Percentiles rank a stretch among this genome's conserved stretches.
Conservation (phyloP, 306 rosid species). For the Quercus variabilis region DNA sequence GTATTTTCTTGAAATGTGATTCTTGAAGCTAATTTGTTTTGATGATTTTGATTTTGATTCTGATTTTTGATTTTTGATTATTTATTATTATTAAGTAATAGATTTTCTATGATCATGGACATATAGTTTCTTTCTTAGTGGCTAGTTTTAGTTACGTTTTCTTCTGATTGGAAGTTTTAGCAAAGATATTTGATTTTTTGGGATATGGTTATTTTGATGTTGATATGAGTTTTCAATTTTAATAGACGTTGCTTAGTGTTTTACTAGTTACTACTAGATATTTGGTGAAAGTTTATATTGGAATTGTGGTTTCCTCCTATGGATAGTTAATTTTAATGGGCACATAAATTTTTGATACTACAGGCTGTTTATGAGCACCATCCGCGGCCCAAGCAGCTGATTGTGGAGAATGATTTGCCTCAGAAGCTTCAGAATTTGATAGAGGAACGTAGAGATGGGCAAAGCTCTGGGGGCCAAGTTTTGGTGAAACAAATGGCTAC, state of each 20-base stretch:
- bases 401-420: conserved; percentile 96
- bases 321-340: background rate
- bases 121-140: no score
- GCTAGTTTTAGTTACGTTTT: background rate
- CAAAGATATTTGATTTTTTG: background rate
- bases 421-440: conserved; percentile 90
- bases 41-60: no score
- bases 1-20: no score
- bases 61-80: no score
- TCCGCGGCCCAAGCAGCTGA: conserved; percentile 96
- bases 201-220: conserved; percentile 13
- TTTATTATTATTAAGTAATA: no score
- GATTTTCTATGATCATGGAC: no score
- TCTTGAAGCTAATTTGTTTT: no score
- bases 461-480: conserved; percentile 77
- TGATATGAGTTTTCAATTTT: background rate
- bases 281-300: background rate
- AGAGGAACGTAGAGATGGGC: conserved; percentile 96
- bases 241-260: background rate
- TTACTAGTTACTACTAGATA: background rate
- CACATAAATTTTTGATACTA: conserved; percentile 7
- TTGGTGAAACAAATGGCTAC: conserved; percentile 99
- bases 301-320: background rate
- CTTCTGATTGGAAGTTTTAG: background rate
- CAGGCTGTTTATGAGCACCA: conserved; percentile 99